phyloP scores from a whole-genome alignment of 2,329 filamentous ascomycete genomes.

The Colletotrichum magnum region DNA sequence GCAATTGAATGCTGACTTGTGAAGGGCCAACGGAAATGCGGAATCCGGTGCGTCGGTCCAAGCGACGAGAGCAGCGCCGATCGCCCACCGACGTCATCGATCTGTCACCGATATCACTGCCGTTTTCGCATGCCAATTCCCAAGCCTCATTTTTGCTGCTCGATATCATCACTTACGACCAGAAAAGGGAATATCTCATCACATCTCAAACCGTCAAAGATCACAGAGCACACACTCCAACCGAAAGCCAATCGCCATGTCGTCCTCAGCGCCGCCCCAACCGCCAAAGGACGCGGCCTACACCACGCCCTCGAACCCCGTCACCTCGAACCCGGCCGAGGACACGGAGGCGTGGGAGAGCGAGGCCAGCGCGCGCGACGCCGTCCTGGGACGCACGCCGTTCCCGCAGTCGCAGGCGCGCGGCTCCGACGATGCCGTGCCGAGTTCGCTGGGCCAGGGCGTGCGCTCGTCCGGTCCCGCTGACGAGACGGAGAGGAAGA shows the following conservation, averaged over 20 bases:
- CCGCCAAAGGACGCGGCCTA: constrained; percentile 37
- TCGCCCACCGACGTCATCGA: constrained; percentile 41
- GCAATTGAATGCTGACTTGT: background rate
- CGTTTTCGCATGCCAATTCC: background rate
- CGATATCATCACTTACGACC: too few species aligned
- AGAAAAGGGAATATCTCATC: too few species aligned
- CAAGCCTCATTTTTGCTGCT: background rate
- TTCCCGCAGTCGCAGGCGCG: constrained; percentile 26
- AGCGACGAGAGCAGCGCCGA: constrained; percentile 28
- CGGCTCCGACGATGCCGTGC: constrained; percentile 37
- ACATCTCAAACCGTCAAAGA: too few species aligned
- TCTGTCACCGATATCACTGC: constrained; percentile 30
- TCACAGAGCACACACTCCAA: too few species aligned
- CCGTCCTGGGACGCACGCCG: constrained; percentile 31
- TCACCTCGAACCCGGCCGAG: constrained; percentile 27
- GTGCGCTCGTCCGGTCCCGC: constrained; percentile 41
- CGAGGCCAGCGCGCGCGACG: constrained; percentile 28
- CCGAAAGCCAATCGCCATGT: constrained; percentile 6
- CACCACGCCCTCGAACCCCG: constrained; percentile 24
- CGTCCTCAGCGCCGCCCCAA: constrained; percentile 26
- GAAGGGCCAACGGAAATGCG: constrained; percentile 12
- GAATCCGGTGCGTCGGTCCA: background rate
- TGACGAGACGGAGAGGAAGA: constrained; percentile 40
- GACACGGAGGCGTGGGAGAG: constrained; percentile 11
- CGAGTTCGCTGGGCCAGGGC: constrained; percentile 42